A percentile compares a stretch with the other conserved stretches of the same genome.
phyloP scores from a whole-genome alignment of 495 filamentous ascomycete genomes.

The Lasiosphaeria miniovina region DNA sequence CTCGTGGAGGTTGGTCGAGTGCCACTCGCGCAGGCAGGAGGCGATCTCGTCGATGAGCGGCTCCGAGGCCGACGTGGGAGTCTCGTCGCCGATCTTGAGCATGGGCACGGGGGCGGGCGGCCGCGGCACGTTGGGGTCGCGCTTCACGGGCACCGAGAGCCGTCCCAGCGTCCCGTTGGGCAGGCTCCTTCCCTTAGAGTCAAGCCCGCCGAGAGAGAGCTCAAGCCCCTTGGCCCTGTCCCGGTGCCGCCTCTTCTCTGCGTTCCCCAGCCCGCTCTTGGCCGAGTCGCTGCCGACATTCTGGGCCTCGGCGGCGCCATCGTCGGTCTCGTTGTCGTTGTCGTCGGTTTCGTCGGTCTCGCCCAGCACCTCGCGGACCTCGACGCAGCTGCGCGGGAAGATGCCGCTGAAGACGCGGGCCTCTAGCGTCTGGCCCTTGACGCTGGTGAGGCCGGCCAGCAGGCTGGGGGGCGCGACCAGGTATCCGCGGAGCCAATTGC shows the following conservation, averaged over 20 bases:
- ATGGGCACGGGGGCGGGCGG: slow-evolving; percentile 92
- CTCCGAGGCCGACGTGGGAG: slow-evolving; percentile 79
- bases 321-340: slow-evolving; percentile 32
- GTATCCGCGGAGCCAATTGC: slow-evolving; percentile 92
- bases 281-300: slow-evolving; percentile 42
- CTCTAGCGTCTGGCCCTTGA: slow-evolving; percentile 89
- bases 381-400: slow-evolving; percentile 91
- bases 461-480: slow-evolving; percentile 90
- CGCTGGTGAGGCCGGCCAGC: slow-evolving; percentile 85
- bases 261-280: slow-evolving; percentile 40
- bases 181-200: slow-evolving; percentile 15
- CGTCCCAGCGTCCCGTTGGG: slow-evolving; percentile 32
- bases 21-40: slow-evolving; percentile 94
- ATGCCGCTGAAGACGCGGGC: slow-evolving; percentile 95
- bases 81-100: slow-evolving; percentile 96
- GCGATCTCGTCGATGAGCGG: slow-evolving; percentile 97
- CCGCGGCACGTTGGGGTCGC: slow-evolving; percentile 63
- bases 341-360: slow-evolving; percentile 52
- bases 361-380: slow-evolving; percentile 68
- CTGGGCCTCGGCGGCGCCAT: slow-evolving; percentile 25
- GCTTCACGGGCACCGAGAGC: slow-evolving; percentile 36
- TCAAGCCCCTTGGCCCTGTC: slow-evolving; percentile 18
- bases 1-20: slow-evolving; percentile 94
- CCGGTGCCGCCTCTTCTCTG: slow-evolving; percentile 32
- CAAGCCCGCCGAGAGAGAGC: slow-evolving; percentile 9